phyloP scores from a whole-genome alignment of 768 basidiomycete genomes.

The Phaeotremella fagi region DNA sequence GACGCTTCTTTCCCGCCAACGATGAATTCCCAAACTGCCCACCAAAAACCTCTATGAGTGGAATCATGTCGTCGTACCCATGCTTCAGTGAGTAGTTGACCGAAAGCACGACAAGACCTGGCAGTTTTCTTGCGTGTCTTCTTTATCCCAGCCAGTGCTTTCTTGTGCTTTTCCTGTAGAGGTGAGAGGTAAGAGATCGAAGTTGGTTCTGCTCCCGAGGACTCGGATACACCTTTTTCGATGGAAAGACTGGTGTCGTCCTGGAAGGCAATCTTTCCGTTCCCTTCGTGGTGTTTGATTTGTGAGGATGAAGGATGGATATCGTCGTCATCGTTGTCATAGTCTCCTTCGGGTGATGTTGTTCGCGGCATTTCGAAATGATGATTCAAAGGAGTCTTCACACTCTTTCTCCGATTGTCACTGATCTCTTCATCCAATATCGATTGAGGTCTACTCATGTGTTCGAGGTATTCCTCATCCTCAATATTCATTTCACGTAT shows the following conservation, averaged over 20 bases:
- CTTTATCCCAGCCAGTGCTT: background rate
- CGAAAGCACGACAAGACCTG: background rate
- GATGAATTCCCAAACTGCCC: background rate
- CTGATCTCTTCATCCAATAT: background rate
- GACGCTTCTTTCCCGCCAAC: slow-evolving; percentile 2
- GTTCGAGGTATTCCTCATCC: background rate
- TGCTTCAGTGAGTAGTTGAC: background rate
- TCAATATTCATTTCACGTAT: background rate
- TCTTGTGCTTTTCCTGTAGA: background rate
- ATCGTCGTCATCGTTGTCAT: background rate
- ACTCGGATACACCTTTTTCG: background rate
- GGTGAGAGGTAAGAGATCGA: background rate
- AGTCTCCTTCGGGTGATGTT: background rate
- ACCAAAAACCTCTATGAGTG: slow-evolving; percentile 6
- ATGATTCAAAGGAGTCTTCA: background rate
- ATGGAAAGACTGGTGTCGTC: background rate
- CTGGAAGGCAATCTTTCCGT: background rate
- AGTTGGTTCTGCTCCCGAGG: background rate
- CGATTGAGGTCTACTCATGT: background rate
- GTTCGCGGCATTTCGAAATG: background rate
- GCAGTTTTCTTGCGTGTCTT: background rate
- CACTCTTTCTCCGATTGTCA: no score
- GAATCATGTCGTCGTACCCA: slow-evolving; percentile 10
- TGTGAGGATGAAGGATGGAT: background rate
- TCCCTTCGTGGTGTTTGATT: background rate